These are phyloP conservation scores for Simmondsia chinensis DNA, from an alignment of 148 eudicot species.

Conservation along the genomic window DNA sequence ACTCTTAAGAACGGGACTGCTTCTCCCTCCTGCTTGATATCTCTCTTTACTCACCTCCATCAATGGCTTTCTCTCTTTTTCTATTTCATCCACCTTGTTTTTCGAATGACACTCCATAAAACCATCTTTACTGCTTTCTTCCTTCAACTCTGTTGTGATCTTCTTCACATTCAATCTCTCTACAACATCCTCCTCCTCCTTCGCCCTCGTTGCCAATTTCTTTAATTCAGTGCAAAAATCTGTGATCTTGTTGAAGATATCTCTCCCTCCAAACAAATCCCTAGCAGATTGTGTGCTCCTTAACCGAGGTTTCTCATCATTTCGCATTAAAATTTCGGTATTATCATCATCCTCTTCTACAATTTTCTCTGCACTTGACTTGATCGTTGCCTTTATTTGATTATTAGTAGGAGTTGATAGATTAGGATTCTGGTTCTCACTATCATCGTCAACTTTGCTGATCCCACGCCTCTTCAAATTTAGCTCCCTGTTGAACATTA, in stretches of 20 bases:
- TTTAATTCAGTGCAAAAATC: conserved; percentile 79
- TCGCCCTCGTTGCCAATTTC: conserved; percentile 42
- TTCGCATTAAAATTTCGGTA: conserved; percentile 12
- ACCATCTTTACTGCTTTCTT: conserved; percentile 1
- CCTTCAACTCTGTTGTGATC: conserved; percentile 2
- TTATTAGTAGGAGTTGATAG: conserved; percentile 31
- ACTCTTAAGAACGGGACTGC: conserved; percentile 18
- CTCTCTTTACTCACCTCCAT: conserved; percentile 36
- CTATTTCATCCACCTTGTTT: conserved; percentile 11
- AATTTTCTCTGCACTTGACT: conserved; percentile 49
- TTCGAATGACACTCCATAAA: conserved; percentile 7
- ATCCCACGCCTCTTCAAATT: conserved; percentile 64
- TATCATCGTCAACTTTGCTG: conserved; percentile 29
- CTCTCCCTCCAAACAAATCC: conserved; percentile 68
- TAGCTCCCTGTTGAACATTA: conserved; percentile 29
- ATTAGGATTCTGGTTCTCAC: conserved; percentile 79
- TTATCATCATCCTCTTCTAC: conserved; percentile 10
- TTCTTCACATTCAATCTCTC: conserved; percentile 9
- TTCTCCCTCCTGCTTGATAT: conserved; percentile 16
- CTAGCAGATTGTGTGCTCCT: conserved; percentile 55
- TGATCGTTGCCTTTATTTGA: conserved; percentile 35
- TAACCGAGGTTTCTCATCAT: conserved; percentile 30
- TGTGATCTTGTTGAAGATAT: conserved; percentile 47
- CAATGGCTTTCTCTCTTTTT: conserved; percentile 57
- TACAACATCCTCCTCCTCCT: conserved; percentile 23